Evolutionary conservation across 1,284 basidiomycete species (phyloP).

Genomic region (Fomes fomentarius): DNA sequence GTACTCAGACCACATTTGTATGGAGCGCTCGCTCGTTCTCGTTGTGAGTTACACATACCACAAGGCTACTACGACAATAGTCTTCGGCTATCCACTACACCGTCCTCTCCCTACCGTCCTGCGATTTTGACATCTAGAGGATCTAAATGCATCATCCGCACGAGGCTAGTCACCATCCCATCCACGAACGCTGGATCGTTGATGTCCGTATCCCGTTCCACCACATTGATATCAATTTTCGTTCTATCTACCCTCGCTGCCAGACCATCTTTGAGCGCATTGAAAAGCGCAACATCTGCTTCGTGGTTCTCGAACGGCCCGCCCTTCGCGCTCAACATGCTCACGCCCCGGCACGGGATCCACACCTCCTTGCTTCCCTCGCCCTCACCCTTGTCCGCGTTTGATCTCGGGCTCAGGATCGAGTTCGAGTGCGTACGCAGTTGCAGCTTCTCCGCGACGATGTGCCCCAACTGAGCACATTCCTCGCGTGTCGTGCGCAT

Average conservation of each 20-base stretch:
- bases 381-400: neutral
- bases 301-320: conserved; percentile 21
- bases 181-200: conserved; percentile 24
- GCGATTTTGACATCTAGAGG: no score
- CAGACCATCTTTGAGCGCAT: conserved; percentile 15
- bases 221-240: conserved; percentile 9
- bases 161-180: conserved; percentile 21
- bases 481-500: conserved; percentile 27
- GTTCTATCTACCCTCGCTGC: neutral
- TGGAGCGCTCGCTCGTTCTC: no score
- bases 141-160: conserved; percentile 19
- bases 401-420: neutral
- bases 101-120: no score
- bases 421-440: neutral
- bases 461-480: conserved; percentile 21
- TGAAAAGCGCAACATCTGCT: conserved; percentile 22
- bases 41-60: no score
- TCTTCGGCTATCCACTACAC: no score
- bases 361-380: conserved; percentile 22
- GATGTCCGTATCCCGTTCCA: conserved; percentile 22
- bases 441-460: conserved; percentile 21
- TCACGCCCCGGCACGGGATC: conserved; percentile 25
- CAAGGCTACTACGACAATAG: neutral
- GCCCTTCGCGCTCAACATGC: conserved; percentile 18
- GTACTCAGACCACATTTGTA: no score